Percentiles rank a stretch among this genome's conserved stretches.
Evolutionary conservation across 257 asterid genomes (phyloP).

Genomic region (Haberlea rhodopensis): DNA sequence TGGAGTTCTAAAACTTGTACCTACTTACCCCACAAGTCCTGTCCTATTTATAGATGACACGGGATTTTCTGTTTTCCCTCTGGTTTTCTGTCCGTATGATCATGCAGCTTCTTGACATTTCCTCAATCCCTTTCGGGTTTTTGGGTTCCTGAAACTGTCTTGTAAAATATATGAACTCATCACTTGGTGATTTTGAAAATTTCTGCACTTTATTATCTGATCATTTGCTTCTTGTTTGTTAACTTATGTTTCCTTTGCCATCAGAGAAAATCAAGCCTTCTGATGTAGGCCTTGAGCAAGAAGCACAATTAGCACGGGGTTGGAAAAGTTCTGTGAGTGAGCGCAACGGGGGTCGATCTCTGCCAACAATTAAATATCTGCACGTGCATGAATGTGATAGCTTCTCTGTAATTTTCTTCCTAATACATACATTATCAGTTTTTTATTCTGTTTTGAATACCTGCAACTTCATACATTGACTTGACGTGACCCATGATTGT

Average conservation of each 20-base stretch:
- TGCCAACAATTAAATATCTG: constrained; percentile 75
- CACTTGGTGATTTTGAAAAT: constrained; percentile 21
- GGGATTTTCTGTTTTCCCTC: background rate
- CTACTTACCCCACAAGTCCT: constrained; percentile 1
- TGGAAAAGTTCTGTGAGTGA: constrained; percentile 60
- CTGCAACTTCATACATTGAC: constrained; percentile 1
- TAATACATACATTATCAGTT: constrained; percentile 14
- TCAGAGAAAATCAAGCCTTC: constrained; percentile 97
- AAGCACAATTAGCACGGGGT: constrained; percentile 75
- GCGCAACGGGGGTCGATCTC: constrained; percentile 51
- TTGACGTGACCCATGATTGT: no score
- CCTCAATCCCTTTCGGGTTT: background rate
- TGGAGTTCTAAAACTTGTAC: constrained; percentile 15
- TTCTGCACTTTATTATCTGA: constrained; percentile 16
- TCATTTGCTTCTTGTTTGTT: constrained; percentile 19
- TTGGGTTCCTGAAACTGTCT: background rate
- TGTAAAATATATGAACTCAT: background rate
- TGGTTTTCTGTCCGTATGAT: constrained; percentile 10
- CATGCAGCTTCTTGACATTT: constrained; percentile 5
- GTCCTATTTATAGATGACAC: background rate
- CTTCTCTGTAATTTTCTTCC: constrained; percentile 69
- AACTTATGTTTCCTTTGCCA: constrained; percentile 29
- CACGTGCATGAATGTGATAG: constrained; percentile 85
- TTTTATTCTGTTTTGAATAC: background rate
- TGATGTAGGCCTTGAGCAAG: constrained; percentile 98